These are phyloP conservation scores for Cladosporium oxysporum DNA, from an alignment of 2,329 filamentous ascomycete genomes.

Conservation along the genomic window DNA sequence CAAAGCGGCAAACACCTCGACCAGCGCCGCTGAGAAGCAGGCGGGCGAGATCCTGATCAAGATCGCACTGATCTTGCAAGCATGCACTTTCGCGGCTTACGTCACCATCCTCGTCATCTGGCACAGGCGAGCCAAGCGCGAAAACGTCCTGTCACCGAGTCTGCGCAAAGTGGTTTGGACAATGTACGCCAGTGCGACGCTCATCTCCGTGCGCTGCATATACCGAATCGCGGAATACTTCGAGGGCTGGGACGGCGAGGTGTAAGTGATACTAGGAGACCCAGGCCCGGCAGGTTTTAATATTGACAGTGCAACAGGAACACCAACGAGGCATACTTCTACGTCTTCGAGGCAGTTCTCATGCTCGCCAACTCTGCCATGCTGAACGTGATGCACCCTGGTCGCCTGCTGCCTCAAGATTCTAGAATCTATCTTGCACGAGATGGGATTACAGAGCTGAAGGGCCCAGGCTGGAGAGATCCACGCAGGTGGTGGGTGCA, in stretches of 20 bases:
- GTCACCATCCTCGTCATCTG: conserved; percentile 49
- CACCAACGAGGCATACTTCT: conserved; percentile 55
- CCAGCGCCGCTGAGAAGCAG: conserved; percentile 44
- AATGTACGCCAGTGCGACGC: conserved; percentile 51
- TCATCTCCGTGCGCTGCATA: conserved; percentile 53
- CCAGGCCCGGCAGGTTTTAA: neutral
- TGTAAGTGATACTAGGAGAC: neutral
- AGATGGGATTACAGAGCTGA: conserved; percentile 54
- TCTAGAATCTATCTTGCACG: conserved; percentile 52
- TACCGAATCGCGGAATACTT: conserved; percentile 57
- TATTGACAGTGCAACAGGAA: conserved; percentile 33
- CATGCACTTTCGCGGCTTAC: conserved; percentile 53
- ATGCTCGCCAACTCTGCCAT: conserved; percentile 50
- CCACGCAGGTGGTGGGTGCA: conserved; percentile 26
- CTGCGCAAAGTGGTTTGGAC: conserved; percentile 47
- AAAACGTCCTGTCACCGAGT: conserved; percentile 44
- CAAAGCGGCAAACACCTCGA: conserved; percentile 45
- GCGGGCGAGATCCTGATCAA: conserved; percentile 47
- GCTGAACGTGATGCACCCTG: conserved; percentile 56
- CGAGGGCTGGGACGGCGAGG: conserved; percentile 26
- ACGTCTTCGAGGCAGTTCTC: conserved; percentile 58
- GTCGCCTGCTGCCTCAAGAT: conserved; percentile 50
- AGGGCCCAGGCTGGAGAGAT: conserved; percentile 35
- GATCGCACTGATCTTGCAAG: conserved; percentile 52
- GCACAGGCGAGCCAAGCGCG: conserved; percentile 42